Conservation (phyloP, 768 basidiomycete species). For the Boletus vinaceobasis region DNA sequence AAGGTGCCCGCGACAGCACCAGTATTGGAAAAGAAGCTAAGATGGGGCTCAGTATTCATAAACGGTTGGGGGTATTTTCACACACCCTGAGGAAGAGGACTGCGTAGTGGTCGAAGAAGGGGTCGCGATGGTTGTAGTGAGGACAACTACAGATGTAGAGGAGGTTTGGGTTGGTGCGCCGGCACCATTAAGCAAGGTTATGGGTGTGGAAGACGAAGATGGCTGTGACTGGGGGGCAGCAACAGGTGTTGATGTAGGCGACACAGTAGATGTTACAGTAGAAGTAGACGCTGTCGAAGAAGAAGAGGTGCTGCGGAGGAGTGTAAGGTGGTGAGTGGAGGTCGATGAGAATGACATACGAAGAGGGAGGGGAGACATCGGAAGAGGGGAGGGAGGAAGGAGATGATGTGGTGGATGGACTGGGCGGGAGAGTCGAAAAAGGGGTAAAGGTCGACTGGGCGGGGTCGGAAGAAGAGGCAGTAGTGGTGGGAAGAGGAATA, state of each 20-base stretch:
- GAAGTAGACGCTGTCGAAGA: background rate
- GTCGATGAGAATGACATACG: conserved; percentile 7
- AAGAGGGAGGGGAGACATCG: background rate
- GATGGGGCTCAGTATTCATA: background rate
- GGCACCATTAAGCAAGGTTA: background rate
- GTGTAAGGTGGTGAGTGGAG: background rate
- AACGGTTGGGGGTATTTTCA: background rate
- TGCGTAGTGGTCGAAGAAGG: conserved; percentile 14
- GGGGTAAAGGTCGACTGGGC: background rate
- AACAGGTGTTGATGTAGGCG: background rate
- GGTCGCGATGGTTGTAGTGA: background rate
- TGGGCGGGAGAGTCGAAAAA: background rate
- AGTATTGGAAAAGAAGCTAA: conserved; percentile 46
- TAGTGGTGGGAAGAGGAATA: background rate
- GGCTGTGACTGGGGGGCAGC: background rate
- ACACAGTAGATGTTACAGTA: background rate
- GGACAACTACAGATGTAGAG: background rate
- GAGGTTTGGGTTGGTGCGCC: background rate
- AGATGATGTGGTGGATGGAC: background rate
- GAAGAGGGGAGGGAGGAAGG: background rate
- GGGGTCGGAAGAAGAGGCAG: background rate
- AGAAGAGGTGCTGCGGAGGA: background rate
- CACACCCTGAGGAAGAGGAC: conserved; percentile 24
- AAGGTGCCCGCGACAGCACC: conserved; percentile 48
- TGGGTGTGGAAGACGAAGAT: background rate